A percentile compares a stretch with the other conserved stretches of the same genome.
These are phyloP conservation scores for Sporothrix inflata DNA, from an alignment of 2,329 filamentous ascomycete genomes.

Conservation along the genomic window DNA sequence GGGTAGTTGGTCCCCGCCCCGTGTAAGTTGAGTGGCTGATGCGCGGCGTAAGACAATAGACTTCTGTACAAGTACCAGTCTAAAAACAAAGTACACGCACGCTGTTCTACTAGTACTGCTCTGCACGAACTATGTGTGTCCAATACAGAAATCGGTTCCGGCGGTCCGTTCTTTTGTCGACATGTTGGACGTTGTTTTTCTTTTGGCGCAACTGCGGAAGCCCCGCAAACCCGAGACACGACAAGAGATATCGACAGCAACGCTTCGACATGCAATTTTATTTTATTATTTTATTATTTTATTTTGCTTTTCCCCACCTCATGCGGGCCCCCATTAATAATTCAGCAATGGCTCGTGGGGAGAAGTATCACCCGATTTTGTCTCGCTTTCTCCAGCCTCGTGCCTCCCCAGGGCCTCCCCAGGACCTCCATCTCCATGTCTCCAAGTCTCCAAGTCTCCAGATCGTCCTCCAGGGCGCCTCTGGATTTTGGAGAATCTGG, in stretches of 20 bases:
- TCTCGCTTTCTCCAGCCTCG: background rate
- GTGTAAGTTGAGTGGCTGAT: slow-evolving; percentile 20
- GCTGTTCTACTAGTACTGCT: no score
- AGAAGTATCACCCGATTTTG: background rate
- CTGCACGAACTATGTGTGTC: background rate
- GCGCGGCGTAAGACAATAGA: background rate
- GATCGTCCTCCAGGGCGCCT: background rate
- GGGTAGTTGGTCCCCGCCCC: background rate
- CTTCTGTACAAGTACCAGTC: background rate
- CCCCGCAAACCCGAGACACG: slow-evolving; percentile 14
- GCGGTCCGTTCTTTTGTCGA: slow-evolving; percentile 7
- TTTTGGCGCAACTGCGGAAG: background rate
- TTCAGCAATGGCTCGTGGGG: background rate
- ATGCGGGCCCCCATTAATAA: background rate
- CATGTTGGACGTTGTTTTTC: background rate
- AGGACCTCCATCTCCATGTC: background rate
- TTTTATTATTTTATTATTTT: no score
- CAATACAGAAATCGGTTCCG: slow-evolving; percentile 20
- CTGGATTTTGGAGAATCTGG: slow-evolving; percentile 10
- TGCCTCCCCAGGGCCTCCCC: background rate
- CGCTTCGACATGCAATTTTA: background rate
- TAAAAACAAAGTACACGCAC: no score
- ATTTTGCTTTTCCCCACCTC: background rate
- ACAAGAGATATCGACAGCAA: background rate
- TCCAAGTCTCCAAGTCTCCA: background rate